Evolutionary conservation across 805 yeast genomes (phyloP).

Genomic region (Soucietia sequanensis): DNA sequence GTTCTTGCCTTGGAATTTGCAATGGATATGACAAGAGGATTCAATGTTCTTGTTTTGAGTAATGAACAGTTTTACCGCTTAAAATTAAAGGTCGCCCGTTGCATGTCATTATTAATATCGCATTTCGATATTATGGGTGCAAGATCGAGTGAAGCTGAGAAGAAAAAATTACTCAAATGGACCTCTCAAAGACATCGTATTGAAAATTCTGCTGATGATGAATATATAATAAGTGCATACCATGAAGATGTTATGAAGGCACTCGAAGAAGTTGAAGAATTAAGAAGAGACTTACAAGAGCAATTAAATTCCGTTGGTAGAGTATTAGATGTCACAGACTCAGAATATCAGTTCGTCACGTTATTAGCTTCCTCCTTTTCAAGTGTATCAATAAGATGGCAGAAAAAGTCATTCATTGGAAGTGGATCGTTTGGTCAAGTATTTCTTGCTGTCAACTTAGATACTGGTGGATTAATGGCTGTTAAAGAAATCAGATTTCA

Average conservation of each 20-base stretch:
- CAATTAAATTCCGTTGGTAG: slow-evolving; percentile 64
- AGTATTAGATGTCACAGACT: slow-evolving; percentile 82
- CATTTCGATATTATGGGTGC: slow-evolving; percentile 99
- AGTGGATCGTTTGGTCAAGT: slow-evolving; percentile 97
- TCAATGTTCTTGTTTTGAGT: slow-evolving; percentile 76
- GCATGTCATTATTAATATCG: slow-evolving; percentile 89
- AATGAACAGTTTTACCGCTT: slow-evolving; percentile 72
- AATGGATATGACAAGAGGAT: slow-evolving; percentile 89
- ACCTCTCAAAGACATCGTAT: slow-evolving; percentile 53
- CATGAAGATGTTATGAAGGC: slow-evolving; percentile 68
- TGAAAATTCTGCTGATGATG: slow-evolving; percentile 42
- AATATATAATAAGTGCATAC: slow-evolving; percentile 45
- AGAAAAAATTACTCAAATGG: slow-evolving; percentile 54
- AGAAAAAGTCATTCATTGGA: slow-evolving; percentile 89
- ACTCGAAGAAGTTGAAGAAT: slow-evolving; percentile 60
- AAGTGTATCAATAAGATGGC: slow-evolving; percentile 93
- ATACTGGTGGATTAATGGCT: slow-evolving; percentile 94
- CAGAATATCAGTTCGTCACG: slow-evolving; percentile 83
- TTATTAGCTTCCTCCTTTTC: slow-evolving; percentile 87
- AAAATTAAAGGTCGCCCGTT: slow-evolving; percentile 84
- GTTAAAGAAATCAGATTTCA: slow-evolving; percentile 93
- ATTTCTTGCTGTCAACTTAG: slow-evolving; percentile 86
- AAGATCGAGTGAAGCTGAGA: slow-evolving; percentile 71
- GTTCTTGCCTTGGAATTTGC: slow-evolving; percentile 94
- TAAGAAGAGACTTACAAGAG: slow-evolving; percentile 44